These are phyloP conservation scores for Zancudomyces culisetae DNA, from an alignment of 371 early-diverging fungal species.

Conservation along the genomic window DNA sequence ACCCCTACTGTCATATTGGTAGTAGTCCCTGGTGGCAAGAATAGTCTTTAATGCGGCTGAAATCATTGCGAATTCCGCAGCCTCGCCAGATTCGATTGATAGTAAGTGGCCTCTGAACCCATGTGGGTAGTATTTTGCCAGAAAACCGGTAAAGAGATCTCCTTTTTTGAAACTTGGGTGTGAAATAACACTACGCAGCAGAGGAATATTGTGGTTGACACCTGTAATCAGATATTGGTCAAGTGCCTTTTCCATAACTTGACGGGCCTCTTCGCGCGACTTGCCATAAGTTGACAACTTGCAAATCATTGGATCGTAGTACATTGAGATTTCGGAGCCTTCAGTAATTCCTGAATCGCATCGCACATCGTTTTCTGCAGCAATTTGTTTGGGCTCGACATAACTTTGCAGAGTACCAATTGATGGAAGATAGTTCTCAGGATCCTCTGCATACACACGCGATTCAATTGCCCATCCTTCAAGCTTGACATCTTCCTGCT, in stretches of 20 bases:
- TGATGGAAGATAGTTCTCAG: constrained; percentile 80
- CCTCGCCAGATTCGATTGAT: constrained; percentile 17
- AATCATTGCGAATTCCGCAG: constrained; percentile 34
- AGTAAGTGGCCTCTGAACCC: constrained; percentile 66
- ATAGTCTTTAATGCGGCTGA: constrained; percentile 47
- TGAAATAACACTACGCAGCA: constrained; percentile 67
- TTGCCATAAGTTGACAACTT: constrained; percentile 79
- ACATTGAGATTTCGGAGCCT: constrained; percentile 79
- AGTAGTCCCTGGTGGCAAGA: constrained; percentile 29
- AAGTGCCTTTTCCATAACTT: constrained; percentile 59
- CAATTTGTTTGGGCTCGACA: constrained; percentile 32
- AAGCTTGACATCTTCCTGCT: constrained; percentile 45
- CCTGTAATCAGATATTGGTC: constrained; percentile 79
- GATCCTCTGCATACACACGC: constrained; percentile 95
- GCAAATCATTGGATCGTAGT: constrained; percentile 96
- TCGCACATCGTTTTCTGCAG: constrained; percentile 36
- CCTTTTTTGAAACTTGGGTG: constrained; percentile 61
- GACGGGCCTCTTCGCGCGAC: constrained; percentile 55
- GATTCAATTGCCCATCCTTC: constrained; percentile 91
- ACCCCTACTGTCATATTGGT: too few species aligned
- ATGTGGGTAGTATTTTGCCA: constrained; percentile 77
- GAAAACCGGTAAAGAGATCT: constrained; percentile 68
- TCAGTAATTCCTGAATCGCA: constrained; percentile 83
- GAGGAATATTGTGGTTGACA: constrained; percentile 88
- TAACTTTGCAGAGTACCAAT: constrained; percentile 71